Evolutionary conservation across 192 early-diverging fungal species (phyloP), one percentile per base, ranked within the genome.

Genomic region (Fimicolochytrium jonesii): DNA sequence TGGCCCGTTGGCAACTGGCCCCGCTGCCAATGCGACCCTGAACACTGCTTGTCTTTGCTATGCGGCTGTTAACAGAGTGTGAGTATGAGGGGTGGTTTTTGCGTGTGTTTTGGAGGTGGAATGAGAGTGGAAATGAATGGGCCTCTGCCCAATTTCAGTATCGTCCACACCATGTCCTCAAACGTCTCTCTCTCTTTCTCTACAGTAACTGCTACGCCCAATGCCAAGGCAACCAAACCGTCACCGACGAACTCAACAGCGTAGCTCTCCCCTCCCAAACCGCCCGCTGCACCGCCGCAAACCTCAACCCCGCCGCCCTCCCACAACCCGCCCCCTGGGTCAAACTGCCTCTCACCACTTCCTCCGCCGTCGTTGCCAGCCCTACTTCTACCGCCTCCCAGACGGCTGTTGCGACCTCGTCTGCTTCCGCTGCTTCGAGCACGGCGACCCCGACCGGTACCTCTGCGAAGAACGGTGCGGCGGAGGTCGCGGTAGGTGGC

Each of bases 251-350:
- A 45, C 56, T 39, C 17, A n/a, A 41, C 17, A 41, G 56, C 35
- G 41, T 0, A n/a, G 56, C 56, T 9, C 10, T 59, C 17, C 56
- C 56, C 29, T 13, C 25, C 10, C 56, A 59, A 59, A 59, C 56
- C 1, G n/a, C 35, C 20, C 56, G 11, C 37, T 59, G 56, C 56
- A 35, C 13, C 25, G 41, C 56, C 56, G 56, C 56, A 18, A 15
- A 45, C 11, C 56, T 59, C 29, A 59, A 59, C 41, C 56, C 56
- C 22, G 56, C 56, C 39, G 15, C 9, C 37, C 41, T 59, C 18
- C 56, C 56, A 9, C 10, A n/a, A 49, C 56, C 56, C 22, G 56
- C 56, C 9, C 56, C 56, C 22, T 59, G 56, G 56, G 48, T 20
- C 25, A n/a, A n/a, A n/a, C n/a, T n/a, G n/a, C n/a, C n/a, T n/a